Evolutionary conservation across 331 rosid genomes (phyloP), one percentile per base, ranked within the genome.

Genomic region (Malus hybrid): DNA sequence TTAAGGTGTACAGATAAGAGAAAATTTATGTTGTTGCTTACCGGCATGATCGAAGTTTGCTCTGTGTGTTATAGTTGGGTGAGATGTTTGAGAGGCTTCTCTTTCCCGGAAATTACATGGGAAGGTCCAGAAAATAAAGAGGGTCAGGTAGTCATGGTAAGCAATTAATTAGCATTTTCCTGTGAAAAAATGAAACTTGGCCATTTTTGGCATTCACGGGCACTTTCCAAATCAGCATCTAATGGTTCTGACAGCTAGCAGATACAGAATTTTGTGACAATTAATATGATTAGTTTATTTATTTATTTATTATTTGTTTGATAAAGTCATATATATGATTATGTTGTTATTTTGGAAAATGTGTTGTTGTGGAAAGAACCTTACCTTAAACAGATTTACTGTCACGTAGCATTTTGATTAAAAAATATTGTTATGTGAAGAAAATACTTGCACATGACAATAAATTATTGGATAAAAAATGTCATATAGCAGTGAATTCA

Each of bases 41-140:
- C n/a, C 48, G 13, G 65, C 63, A 55, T 34, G 76, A 16, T 24
- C 29, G 29, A 73, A 60, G 15, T 57, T 83, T 69, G 61, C 61
- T 14, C 22, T 36, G 11, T 76, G 54, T 32, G 56, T 20, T 57
- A 22, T 5, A 22, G 29, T 9, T 61, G 44, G 65, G 32, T 61
- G 33, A 7, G 18, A 6, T 61, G 78, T 73, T 70, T 48, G 42
- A 24, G 69, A 28, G 73, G 31, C 57, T 75, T 83, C 85, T 78
- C 87, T 79, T 88, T 85, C 93, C 76, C 67, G 81, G 96, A 88
- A 90, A 89, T 81, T 90, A 88, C 91, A 85, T 86, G 80, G 88
- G 87, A 82, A 76, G 56, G 85, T 76, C 24, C 56, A 56, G 44
- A 73, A 56, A 76, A 74, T 52, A 67, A 31, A 55, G 77, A 64